Conservation (phyloP, 2,329 filamentous ascomycete genomes). For the Colletotrichum australisinense region DNA sequence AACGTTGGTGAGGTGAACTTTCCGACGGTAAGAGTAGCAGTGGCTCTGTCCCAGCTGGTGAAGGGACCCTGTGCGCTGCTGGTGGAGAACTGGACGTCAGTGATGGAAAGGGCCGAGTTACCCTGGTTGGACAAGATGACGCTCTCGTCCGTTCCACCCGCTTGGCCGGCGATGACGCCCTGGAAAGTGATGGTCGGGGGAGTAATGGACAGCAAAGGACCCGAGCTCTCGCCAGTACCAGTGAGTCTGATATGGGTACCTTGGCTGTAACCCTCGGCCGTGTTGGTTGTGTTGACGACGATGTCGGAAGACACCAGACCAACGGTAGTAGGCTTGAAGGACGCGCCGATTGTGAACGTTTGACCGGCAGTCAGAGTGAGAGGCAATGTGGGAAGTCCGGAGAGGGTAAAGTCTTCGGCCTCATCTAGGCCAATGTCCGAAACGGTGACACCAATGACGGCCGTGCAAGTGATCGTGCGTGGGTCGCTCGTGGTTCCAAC, state of each 20-base stretch:
- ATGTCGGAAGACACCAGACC: constrained; percentile 61
- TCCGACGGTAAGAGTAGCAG: constrained; percentile 52
- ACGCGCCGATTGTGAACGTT: constrained; percentile 55
- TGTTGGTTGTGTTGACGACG: constrained; percentile 60
- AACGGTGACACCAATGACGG: constrained; percentile 56
- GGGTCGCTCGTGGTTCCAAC: constrained; percentile 37
- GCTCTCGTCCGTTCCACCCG: constrained; percentile 53
- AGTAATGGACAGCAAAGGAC: constrained; percentile 57
- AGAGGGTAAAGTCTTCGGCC: constrained; percentile 49
- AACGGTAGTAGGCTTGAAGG: constrained; percentile 58
- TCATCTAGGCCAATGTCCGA: constrained; percentile 49
- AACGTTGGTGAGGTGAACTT: constrained; percentile 61
- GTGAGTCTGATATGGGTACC: constrained; percentile 58
- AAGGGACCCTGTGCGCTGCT: constrained; percentile 58
- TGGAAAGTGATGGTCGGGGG: constrained; percentile 62
- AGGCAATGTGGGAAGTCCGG: constrained; percentile 46
- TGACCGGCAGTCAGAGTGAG: constrained; percentile 47
- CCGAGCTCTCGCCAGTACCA: constrained; percentile 59
- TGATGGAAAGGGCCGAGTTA: constrained; percentile 56
- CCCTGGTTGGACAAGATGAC: constrained; percentile 63
- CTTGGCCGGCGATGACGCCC: constrained; percentile 57
- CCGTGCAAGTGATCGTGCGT: constrained; percentile 58
- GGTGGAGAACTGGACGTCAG: constrained; percentile 55
- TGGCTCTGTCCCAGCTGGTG: constrained; percentile 48
- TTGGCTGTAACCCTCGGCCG: constrained; percentile 56